Conservation (phyloP, 805 yeast genomes). For the Wickerhamiella nectarea region DNA sequence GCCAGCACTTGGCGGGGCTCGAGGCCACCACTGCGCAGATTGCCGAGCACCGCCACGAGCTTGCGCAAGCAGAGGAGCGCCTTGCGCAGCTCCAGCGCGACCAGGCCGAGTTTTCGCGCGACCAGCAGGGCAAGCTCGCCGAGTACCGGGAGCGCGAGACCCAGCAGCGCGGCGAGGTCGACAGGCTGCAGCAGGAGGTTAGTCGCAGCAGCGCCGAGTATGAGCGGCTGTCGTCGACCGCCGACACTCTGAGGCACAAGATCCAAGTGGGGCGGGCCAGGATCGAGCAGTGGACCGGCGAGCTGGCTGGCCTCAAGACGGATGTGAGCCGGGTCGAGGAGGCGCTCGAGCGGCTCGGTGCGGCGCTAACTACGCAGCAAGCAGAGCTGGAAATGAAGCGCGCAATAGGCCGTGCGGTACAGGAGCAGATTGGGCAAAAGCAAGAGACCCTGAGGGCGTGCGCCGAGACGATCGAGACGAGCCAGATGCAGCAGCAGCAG, state of each 20-base stretch:
- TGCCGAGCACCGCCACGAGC: not conserved
- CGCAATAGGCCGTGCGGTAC: constrained; percentile 22
- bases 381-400: constrained; percentile 30
- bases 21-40: not conserved
- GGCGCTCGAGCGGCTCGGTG: constrained; percentile 12
- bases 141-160: constrained; percentile 33
- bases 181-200: constrained; percentile 6
- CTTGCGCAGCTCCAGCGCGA: constrained; percentile 51
- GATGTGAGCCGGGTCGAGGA: not conserved
- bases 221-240: not conserved
- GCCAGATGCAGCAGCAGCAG: not conserved
- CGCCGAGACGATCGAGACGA: not conserved
- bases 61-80: constrained; percentile 28
- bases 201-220: constrained; percentile 2
- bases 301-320: not conserved
- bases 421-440: not conserved
- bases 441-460: not conserved
- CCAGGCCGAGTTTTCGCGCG: constrained; percentile 62
- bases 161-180: constrained; percentile 2
- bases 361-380: constrained; percentile 28
- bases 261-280: constrained; percentile 8
- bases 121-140: constrained; percentile 69
- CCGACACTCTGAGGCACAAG: constrained; percentile 6
- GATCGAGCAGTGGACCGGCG: not conserved
- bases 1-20: constrained; percentile 2